A percentile compares a stretch with the other conserved stretches of the same genome.
Conservation (phyloP, 1,284 basidiomycete species). For the Cryptococcus neoformans region DNA sequence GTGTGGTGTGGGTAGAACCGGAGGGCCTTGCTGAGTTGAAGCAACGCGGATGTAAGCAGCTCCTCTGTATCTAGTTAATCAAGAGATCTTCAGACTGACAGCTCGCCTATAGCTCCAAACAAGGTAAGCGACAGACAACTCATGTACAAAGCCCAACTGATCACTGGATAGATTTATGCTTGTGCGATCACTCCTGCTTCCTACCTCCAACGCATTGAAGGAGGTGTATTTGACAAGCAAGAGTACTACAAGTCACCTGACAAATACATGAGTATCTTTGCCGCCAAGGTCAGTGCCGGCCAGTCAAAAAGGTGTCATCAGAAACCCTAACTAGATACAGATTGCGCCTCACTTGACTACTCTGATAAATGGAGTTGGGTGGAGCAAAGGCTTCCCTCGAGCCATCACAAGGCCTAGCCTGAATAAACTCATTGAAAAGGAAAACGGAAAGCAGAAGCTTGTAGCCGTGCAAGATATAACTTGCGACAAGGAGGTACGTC, state of each 20-base stretch:
- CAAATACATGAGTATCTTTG: slow-evolving; percentile 65
- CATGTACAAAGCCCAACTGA: not conserved
- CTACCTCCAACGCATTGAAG: slow-evolving; percentile 62
- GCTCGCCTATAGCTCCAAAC: slow-evolving; percentile 29
- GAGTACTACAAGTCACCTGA: slow-evolving; percentile 71
- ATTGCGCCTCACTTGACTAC: slow-evolving; percentile 79
- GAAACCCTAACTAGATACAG: slow-evolving; percentile 45
- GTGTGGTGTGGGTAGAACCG: slow-evolving; percentile 59
- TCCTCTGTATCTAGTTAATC: not conserved
- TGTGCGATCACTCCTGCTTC: slow-evolving; percentile 68
- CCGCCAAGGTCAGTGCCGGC: slow-evolving; percentile 57
- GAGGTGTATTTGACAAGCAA: slow-evolving; percentile 59
- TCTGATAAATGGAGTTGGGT: slow-evolving; percentile 80
- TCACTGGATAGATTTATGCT: slow-evolving; percentile 63
- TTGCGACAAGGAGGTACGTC: slow-evolving; percentile 69
- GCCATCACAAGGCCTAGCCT: slow-evolving; percentile 70
- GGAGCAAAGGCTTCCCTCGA: slow-evolving; percentile 71
- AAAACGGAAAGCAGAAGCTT: slow-evolving; percentile 50
- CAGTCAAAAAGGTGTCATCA: not conserved
- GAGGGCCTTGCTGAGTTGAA: slow-evolving; percentile 58
- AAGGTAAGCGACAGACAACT: slow-evolving; percentile 49
- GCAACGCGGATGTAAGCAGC: slow-evolving; percentile 33
- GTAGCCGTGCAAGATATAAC: slow-evolving; percentile 79
- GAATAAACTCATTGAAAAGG: slow-evolving; percentile 53
- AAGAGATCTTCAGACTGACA: not conserved